A percentile compares a stretch with the other conserved stretches of the same genome.
These are phyloP conservation scores for Backusella macrospora DNA, from an alignment of 192 early-diverging fungal species.

Conservation along the genomic window DNA sequence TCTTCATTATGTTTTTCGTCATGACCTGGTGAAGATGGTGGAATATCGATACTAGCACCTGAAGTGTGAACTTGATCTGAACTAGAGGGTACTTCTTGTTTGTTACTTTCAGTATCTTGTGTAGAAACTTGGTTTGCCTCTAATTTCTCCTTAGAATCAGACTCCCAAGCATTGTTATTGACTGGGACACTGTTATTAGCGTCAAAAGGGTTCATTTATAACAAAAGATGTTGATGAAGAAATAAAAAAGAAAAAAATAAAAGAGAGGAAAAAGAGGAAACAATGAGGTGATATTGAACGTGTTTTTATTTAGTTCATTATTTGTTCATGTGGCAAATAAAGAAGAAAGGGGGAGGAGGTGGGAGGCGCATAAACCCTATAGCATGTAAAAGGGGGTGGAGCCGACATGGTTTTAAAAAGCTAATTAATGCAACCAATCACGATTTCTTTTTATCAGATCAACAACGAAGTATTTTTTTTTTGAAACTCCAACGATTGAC, in stretches of 20 bases:
- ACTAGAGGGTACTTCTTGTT: background rate
- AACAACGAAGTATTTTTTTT: background rate
- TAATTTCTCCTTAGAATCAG: background rate
- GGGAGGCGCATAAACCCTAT: background rate
- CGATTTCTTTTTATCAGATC: background rate
- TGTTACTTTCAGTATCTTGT: slow-evolving; percentile 4
- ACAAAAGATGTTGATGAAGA: background rate
- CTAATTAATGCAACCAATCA: slow-evolving; percentile 2
- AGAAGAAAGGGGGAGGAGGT: background rate
- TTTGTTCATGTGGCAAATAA: slow-evolving; percentile 10
- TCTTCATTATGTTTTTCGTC: background rate
- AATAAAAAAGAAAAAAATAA: slow-evolving; percentile 7
- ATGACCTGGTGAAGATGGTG: background rate
- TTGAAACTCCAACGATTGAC: background rate
- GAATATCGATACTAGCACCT: slow-evolving; percentile 2
- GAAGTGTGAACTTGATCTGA: background rate
- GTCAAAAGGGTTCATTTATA: background rate
- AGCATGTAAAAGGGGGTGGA: background rate
- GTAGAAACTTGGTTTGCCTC: background rate
- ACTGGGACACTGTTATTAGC: background rate
- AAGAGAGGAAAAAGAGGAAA: background rate
- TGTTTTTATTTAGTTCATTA: background rate
- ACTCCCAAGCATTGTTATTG: background rate
- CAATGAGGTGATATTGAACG: background rate
- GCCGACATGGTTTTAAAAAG: background rate